These are phyloP conservation scores for Ensete glaucum DNA, from an alignment of 176 grass and related monocot species.

Conservation along the genomic window DNA sequence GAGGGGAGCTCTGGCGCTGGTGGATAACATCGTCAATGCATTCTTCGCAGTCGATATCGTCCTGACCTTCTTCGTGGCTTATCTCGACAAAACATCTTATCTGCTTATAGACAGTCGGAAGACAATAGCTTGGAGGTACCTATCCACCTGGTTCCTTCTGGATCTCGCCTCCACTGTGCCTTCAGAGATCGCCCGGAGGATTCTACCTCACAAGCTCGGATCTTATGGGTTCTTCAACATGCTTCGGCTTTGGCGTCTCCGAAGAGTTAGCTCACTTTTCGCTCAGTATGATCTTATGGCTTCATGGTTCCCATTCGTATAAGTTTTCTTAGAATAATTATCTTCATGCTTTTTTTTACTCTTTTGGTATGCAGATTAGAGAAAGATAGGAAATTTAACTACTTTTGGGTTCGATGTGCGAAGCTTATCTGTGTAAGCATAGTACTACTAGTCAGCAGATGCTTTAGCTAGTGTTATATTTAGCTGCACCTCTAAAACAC, in stretches of 20 bases:
- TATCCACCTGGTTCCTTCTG: conserved; percentile 66
- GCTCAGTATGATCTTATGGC: conserved; percentile 38
- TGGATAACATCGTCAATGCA: conserved; percentile 58
- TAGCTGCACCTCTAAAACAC: too few species aligned
- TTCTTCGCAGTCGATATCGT: conserved; percentile 77
- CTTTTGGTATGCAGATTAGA: conserved; percentile 48
- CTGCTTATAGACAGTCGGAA: conserved; percentile 47
- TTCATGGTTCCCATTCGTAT: neutral
- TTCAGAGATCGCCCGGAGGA: conserved; percentile 45
- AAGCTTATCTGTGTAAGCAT: conserved; percentile 80
- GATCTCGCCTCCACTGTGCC: conserved; percentile 65
- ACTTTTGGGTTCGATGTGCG: conserved; percentile 87
- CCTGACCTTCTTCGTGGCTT: conserved; percentile 81
- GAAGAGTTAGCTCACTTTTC: conserved; percentile 87
- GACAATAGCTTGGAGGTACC: conserved; percentile 57
- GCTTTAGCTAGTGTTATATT: neutral
- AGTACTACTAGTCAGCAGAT: neutral
- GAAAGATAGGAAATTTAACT: conserved; percentile 80
- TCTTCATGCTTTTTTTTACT: neutral
- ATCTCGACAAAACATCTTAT: conserved; percentile 60
- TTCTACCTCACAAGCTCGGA: conserved; percentile 46
- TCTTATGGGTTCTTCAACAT: conserved; percentile 85
- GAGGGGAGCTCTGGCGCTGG: conserved; percentile 39
- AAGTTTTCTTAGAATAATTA: neutral
- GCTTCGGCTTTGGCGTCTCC: conserved; percentile 83